Conservation (phyloP, 1,284 basidiomycete species). For the Schizopora paradoxa region DNA sequence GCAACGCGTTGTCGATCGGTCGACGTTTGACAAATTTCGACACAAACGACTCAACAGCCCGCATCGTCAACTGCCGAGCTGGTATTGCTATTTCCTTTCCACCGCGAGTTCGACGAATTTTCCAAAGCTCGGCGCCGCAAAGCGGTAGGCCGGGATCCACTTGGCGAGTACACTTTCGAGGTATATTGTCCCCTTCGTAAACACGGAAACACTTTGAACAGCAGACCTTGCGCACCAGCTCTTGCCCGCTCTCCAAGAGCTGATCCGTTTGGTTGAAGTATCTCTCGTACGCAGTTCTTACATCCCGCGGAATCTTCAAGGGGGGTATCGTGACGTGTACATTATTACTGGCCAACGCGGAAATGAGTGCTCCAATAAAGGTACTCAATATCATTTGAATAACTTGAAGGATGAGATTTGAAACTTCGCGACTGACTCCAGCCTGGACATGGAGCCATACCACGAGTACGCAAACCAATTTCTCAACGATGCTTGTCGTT, state of each 20-base stretch:
- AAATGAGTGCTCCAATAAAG: not conserved
- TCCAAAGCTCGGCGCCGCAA: slow-evolving; percentile 18
- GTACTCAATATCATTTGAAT: not conserved
- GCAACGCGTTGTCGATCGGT: slow-evolving; percentile 25
- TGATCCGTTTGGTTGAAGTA: too few species aligned
- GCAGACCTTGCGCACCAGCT: too few species aligned
- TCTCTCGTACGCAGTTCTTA: too few species aligned
- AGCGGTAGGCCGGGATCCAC: slow-evolving; percentile 1
- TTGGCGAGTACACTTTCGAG: slow-evolving; percentile 2
- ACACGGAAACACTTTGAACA: slow-evolving; percentile 27
- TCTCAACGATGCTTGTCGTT: too few species aligned
- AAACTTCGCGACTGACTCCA: not conserved
- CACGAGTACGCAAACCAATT: too few species aligned
- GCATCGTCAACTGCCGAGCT: slow-evolving; percentile 24
- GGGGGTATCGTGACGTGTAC: slow-evolving; percentile 14
- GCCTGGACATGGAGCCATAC: too few species aligned
- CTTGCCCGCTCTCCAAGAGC: too few species aligned
- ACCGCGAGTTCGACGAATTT: slow-evolving; percentile 13
- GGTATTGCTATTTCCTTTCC: slow-evolving; percentile 23
- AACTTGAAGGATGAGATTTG: not conserved
- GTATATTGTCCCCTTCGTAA: slow-evolving; percentile 13
- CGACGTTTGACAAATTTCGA: slow-evolving; percentile 26
- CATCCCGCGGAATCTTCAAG: slow-evolving; percentile 24
- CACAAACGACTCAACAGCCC: slow-evolving; percentile 30
- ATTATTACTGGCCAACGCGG: slow-evolving; percentile 10